A percentile compares a stretch with the other conserved stretches of the same genome.
These are phyloP conservation scores for Melanopsichium pennsylvanicum DNA, from an alignment of 1,284 basidiomycete genomes.

Conservation along the genomic window DNA sequence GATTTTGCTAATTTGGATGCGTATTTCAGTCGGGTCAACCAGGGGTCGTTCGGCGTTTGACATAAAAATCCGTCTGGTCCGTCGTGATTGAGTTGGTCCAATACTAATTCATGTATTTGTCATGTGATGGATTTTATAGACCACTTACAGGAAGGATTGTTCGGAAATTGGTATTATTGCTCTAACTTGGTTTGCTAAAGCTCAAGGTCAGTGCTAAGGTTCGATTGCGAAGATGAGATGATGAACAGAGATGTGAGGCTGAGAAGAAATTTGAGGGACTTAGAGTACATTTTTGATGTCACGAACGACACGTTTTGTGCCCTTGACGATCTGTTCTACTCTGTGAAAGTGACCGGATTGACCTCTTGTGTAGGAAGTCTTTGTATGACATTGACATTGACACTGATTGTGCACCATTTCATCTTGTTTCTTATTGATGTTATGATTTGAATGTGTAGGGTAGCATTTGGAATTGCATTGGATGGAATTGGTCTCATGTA, in stretches of 20 bases:
- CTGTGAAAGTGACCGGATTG: conserved; percentile 39
- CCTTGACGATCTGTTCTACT: conserved; percentile 39
- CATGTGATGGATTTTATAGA: too few relatives aligned
- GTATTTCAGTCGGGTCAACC: conserved; percentile 28
- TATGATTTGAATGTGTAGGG: neutral
- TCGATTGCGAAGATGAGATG: conserved; percentile 45
- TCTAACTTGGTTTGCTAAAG: too few relatives aligned
- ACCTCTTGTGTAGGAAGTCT: neutral
- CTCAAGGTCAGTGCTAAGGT: too few relatives aligned
- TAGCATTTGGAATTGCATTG: conserved; percentile 13
- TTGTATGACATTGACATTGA: conserved; percentile 12
- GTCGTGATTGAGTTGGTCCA: too few relatives aligned
- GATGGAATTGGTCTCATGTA: neutral
- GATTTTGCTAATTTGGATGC: conserved; percentile 54
- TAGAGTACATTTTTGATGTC: conserved; percentile 43
- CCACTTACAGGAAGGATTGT: too few relatives aligned
- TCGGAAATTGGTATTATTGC: too few relatives aligned
- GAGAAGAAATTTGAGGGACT: too few relatives aligned
- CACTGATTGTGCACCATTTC: neutral
- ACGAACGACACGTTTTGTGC: conserved; percentile 28
- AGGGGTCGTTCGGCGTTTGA: neutral
- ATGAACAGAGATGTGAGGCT: too few relatives aligned
- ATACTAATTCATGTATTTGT: too few relatives aligned
- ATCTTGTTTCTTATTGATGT: neutral
- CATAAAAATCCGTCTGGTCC: too few relatives aligned